A percentile compares a stretch with the other conserved stretches of the same genome.
Conservation (phyloP, 2,329 filamentous ascomycete genomes). For the Raffaelea deltoideospora region DNA sequence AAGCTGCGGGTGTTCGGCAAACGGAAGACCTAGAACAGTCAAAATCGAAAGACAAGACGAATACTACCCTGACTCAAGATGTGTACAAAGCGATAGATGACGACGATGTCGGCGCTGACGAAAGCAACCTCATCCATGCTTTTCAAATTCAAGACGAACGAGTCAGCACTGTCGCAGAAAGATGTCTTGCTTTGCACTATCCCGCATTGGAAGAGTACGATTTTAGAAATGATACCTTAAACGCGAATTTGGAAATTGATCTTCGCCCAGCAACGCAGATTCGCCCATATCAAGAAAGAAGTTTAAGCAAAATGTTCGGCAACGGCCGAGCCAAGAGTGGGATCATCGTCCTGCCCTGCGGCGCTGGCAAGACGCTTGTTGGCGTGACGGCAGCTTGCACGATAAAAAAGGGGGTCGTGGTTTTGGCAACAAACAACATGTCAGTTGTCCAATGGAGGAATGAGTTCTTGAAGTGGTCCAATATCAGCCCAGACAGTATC, state of each 20-base stretch:
- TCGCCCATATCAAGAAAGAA: slow-evolving; percentile 91
- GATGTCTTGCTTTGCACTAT: slow-evolving; percentile 72
- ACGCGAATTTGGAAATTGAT: slow-evolving; percentile 87
- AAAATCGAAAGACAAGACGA: neutral
- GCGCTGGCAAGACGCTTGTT: slow-evolving; percentile 91
- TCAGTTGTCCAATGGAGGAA: slow-evolving; percentile 93
- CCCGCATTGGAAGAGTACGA: slow-evolving; percentile 95
- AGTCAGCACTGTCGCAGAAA: slow-evolving; percentile 77
- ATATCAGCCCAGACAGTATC: slow-evolving; percentile 82
- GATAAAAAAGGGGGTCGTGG: slow-evolving; percentile 90
- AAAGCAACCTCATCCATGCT: slow-evolving; percentile 75
- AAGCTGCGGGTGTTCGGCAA: slow-evolving; percentile 77
- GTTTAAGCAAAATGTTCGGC: slow-evolving; percentile 97
- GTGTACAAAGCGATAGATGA: slow-evolving; percentile 37
- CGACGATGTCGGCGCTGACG: slow-evolving; percentile 70
- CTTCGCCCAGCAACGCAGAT: slow-evolving; percentile 80
- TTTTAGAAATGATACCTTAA: slow-evolving; percentile 79
- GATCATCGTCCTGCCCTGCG: slow-evolving; percentile 92
- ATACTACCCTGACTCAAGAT: too few relatives aligned
- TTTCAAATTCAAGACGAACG: slow-evolving; percentile 77
- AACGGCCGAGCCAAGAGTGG: slow-evolving; percentile 95
- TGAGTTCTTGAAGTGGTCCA: slow-evolving; percentile 97
- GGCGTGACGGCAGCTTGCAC: slow-evolving; percentile 98
- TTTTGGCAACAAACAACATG: slow-evolving; percentile 95
- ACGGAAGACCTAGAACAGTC: slow-evolving; percentile 25